Base-by-base conservation (phyloP, 148 eudicot genomes). In the Rhododendron vialii region DNA sequence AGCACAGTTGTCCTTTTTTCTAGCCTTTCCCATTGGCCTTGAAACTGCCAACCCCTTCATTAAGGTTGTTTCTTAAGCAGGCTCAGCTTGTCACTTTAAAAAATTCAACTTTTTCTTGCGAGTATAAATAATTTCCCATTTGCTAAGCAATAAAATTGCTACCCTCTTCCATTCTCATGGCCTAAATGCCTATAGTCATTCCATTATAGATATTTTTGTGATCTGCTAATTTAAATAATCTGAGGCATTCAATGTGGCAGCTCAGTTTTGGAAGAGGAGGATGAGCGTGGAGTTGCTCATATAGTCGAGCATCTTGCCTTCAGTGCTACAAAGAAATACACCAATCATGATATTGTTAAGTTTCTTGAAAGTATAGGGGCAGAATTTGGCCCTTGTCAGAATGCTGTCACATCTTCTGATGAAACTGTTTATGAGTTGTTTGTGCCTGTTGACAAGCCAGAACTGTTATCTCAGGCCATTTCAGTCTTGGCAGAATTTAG, bases 301-400 rank as follows among this genome's bases (percentile, higher is more conserved):
- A 93, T 96, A 84, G 95, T 96, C 43, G 98, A 96, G 91, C 98
- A 96, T 92, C 94, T 96, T 79, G 98, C 98, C 77, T 96, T 96
- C 87, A 96, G 95, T 88, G 96, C 98, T 81, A 96, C 98, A 61
- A 88, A 92, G 86, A 96, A 93, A 59, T 96, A 94, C 87, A 89
- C 96, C 45, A 93, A 96, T 89, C 98, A 96, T 85, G 98, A 96
- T 84, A 92, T 96, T 78, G 91, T 96, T 20, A 94, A 90, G 83
- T 96, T 96, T 93, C 93, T 96, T 75, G 98, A 96, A 85, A 96
- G 98, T 87, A 90, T 96, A 71, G 98, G 98, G 85, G 98, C 98
- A 74, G 98, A 93, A 85, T 96, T 96, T 85, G 98, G 98, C 85
- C 95, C 98, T 84, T 96, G 98, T 89, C 98, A 94, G 84, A 94